Conservation (phyloP, 2,329 filamentous ascomycete genomes). For the Pyrenochaeta sp. region DNA sequence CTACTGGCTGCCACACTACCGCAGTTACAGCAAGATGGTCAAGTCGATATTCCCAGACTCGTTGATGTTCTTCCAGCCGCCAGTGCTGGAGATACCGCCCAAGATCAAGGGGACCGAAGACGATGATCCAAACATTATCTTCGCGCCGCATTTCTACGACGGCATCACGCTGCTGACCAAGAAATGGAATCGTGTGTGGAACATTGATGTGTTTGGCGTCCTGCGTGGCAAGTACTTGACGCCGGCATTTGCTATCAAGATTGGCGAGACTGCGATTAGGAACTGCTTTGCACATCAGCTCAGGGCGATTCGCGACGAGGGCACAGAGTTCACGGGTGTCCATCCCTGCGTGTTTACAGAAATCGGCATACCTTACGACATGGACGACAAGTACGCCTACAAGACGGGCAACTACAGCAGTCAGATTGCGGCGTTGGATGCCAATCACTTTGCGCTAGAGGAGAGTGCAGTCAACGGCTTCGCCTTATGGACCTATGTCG, state of each 20-base stretch:
- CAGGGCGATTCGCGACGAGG: constrained; percentile 82
- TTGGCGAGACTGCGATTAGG: constrained; percentile 91
- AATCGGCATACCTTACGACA: constrained; percentile 97
- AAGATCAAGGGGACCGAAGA: constrained; percentile 85
- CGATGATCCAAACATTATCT: constrained; percentile 89
- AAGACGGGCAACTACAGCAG: constrained; percentile 94
- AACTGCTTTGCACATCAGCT: constrained; percentile 94
- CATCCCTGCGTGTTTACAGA: constrained; percentile 92
- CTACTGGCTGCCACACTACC: constrained; percentile 89
- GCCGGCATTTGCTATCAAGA: constrained; percentile 89
- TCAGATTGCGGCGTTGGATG: constrained; percentile 91
- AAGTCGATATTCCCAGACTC: constrained; percentile 78
- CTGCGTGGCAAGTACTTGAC: constrained; percentile 87
- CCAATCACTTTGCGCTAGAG: constrained; percentile 93
- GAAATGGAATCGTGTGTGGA: constrained; percentile 97
- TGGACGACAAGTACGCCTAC: constrained; percentile 97
- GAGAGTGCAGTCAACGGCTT: constrained; percentile 84
- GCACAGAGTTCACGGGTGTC: constrained; percentile 84
- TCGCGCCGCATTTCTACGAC: constrained; percentile 96
- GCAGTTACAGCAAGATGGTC: constrained; percentile 77
- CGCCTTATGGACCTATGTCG: constrained; percentile 87
- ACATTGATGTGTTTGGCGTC: constrained; percentile 93
- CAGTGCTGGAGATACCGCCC: constrained; percentile 90
- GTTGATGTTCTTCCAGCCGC: constrained; percentile 90
- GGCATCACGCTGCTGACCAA: constrained; percentile 97